phyloP scores from a whole-genome alignment of 2,329 filamentous ascomycete species.

The Cordyceps fumosorosea region DNA sequence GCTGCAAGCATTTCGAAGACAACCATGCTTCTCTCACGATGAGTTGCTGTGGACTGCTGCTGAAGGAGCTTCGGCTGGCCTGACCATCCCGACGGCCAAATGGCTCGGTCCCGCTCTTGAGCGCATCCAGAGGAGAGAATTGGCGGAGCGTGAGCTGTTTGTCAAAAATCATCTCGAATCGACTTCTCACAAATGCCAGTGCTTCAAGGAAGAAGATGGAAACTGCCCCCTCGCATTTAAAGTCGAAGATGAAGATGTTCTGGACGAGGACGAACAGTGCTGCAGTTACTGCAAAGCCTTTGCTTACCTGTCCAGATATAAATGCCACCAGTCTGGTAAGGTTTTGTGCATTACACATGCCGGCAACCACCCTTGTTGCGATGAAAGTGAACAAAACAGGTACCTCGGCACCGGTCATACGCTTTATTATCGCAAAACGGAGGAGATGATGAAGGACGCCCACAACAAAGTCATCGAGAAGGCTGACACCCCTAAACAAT shows the following conservation, averaged over 20 bases:
- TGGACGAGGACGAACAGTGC: slow-evolving; percentile 91
- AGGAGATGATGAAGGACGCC: slow-evolving; percentile 59
- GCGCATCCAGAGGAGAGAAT: slow-evolving; percentile 69
- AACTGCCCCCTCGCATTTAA: slow-evolving; percentile 56
- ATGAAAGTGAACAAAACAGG: slow-evolving; percentile 58
- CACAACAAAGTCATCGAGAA: slow-evolving; percentile 79
- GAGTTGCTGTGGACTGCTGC: slow-evolving; percentile 89
- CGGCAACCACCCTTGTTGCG: slow-evolving; percentile 75
- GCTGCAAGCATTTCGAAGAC: slow-evolving; percentile 78
- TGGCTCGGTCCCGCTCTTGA: slow-evolving; percentile 88
- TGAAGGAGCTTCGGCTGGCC: slow-evolving; percentile 60
- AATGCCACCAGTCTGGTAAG: slow-evolving; percentile 75
- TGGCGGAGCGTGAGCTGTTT: slow-evolving; percentile 61
- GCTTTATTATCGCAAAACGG: slow-evolving; percentile 69
- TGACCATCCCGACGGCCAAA: slow-evolving; percentile 82
- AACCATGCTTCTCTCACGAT: slow-evolving; percentile 96
- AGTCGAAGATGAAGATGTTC: slow-evolving; percentile 65
- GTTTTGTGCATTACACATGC: slow-evolving; percentile 78
- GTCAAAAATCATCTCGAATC: slow-evolving; percentile 55
- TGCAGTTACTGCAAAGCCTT: slow-evolving; percentile 90
- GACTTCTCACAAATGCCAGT: slow-evolving; percentile 45
- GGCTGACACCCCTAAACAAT: slow-evolving; percentile 75
- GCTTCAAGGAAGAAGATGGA: slow-evolving; percentile 37
- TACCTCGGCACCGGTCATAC: slow-evolving; percentile 63
- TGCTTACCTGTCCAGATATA: slow-evolving; percentile 83